A percentile compares a stretch with the other conserved stretches of the same genome.
These are phyloP conservation scores for Carex myosuroides DNA, from an alignment of 176 grass and related monocot species.

Conservation along the genomic window DNA sequence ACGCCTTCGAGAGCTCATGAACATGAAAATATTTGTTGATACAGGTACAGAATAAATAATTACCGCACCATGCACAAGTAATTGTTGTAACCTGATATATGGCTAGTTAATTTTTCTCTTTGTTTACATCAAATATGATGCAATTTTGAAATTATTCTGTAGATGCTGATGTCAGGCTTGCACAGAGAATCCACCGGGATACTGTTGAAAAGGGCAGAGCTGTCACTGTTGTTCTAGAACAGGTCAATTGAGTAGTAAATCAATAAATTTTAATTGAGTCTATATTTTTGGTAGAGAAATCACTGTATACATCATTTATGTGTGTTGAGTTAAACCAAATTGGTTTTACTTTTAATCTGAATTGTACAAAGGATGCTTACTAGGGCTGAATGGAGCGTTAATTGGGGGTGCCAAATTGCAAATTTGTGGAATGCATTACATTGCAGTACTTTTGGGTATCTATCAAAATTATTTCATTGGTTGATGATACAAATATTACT, in stretches of 20 bases:
- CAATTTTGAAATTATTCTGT: slow-evolving; percentile 15
- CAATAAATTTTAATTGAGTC: background rate
- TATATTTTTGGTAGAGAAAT: background rate
- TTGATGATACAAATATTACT: background rate
- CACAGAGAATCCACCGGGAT: slow-evolving; percentile 75
- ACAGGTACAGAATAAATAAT: slow-evolving; percentile 47
- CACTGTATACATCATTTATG: background rate
- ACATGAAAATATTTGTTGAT: slow-evolving; percentile 98
- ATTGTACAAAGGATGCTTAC: background rate
- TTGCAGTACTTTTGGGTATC: background rate
- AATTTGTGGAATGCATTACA: background rate
- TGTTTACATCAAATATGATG: slow-evolving; percentile 17
- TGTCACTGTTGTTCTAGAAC: slow-evolving; percentile 74
- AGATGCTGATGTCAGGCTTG: slow-evolving; percentile 91
- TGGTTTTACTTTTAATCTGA: background rate
- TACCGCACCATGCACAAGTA: background rate
- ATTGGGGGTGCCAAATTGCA: background rate
- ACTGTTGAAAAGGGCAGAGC: slow-evolving; percentile 91
- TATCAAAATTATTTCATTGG: background rate
- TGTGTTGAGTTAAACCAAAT: background rate
- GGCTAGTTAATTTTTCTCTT: background rate
- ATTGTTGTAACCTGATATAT: background rate
- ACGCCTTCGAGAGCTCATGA: slow-evolving; percentile 74
- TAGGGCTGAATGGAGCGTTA: background rate
- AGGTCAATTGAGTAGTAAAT: slow-evolving; percentile 43